Evolutionary conservation across 306 rosid species (phyloP).

Genomic region (Hippophae rhamnoides): DNA sequence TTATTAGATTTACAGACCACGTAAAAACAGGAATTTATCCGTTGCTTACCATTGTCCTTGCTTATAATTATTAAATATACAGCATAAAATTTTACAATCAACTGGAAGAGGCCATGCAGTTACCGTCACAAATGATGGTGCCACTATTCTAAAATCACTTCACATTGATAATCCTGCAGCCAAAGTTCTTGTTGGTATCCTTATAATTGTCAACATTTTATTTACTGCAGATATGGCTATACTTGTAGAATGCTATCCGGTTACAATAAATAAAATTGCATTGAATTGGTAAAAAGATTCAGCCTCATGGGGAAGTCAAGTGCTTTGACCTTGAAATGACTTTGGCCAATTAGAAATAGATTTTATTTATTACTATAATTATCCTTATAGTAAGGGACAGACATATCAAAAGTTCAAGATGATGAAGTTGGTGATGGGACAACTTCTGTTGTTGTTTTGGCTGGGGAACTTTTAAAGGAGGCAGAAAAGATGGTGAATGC

Average conservation of each 20-base stretch:
- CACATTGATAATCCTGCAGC: slow-evolving; percentile 98
- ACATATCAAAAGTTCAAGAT: slow-evolving; percentile 97
- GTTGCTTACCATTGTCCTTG: background rate
- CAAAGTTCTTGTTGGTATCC: slow-evolving; percentile 99
- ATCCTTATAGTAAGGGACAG: slow-evolving; percentile 52
- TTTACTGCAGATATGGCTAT: background rate
- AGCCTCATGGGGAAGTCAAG: too few relatives aligned
- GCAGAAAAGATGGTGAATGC: slow-evolving; percentile 89
- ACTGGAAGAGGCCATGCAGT: slow-evolving; percentile 85
- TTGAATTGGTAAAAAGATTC: background rate
- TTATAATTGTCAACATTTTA: slow-evolving; percentile 10
- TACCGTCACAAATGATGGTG: slow-evolving; percentile 92
- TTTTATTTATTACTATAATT: background rate
- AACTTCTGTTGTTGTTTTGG: slow-evolving; percentile 96
- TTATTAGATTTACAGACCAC: background rate
- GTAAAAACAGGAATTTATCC: background rate
- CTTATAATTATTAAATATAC: slow-evolving; percentile 16
- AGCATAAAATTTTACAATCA: slow-evolving; percentile 95
- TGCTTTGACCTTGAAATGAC: background rate
- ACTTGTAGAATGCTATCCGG: background rate
- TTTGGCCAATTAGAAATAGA: background rate
- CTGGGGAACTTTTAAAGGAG: slow-evolving; percentile 91
- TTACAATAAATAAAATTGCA: background rate
- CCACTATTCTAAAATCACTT: slow-evolving; percentile 92
- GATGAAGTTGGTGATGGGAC: slow-evolving; percentile 99